phyloP scores from a whole-genome alignment of 768 basidiomycete species.

The Mycena chlorophos region DNA sequence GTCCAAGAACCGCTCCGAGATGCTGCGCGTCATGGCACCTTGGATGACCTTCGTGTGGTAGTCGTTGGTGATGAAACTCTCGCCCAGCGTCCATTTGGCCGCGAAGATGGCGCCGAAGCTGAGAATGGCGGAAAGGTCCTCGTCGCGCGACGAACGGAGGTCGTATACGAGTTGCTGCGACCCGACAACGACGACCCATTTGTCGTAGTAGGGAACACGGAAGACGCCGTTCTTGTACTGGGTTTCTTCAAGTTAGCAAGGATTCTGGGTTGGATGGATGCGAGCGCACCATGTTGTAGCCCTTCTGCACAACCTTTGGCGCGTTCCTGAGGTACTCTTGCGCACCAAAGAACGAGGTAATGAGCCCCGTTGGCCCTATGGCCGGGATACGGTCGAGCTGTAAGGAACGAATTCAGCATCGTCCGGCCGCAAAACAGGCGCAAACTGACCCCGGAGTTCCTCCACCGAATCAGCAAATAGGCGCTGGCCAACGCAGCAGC shows the following conservation, averaged over 20 bases:
- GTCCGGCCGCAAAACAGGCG: not conserved
- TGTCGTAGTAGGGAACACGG: constrained; percentile 42
- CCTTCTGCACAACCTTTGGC: constrained; percentile 31
- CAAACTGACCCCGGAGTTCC: not conserved
- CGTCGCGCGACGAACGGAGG: constrained; percentile 39
- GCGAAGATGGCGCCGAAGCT: constrained; percentile 23
- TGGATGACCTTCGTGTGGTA: constrained; percentile 24
- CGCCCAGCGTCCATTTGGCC: constrained; percentile 15
- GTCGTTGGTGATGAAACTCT: constrained; percentile 6
- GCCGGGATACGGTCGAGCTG: constrained; percentile 29
- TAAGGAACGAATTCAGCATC: not conserved
- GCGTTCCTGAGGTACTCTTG: constrained; percentile 26
- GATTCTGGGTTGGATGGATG: not conserved
- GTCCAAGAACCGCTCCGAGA: constrained; percentile 17
- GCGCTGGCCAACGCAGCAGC: not conserved
- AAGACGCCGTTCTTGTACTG: constrained; percentile 31
- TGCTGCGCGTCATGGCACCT: constrained; percentile 21
- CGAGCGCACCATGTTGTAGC: constrained; percentile 31
- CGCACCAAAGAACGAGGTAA: constrained; percentile 35
- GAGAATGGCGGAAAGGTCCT: constrained; percentile 32
- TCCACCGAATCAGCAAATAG: not conserved
- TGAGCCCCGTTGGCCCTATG: constrained; percentile 30
- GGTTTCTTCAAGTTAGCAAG: not conserved
- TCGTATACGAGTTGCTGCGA: constrained; percentile 49
- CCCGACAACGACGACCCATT: constrained; percentile 47